A percentile compares a stretch with the other conserved stretches of the same genome.
These are phyloP conservation scores for Dillenia turbinata DNA, from an alignment of 164 flowering plant species.

Conservation along the genomic window DNA sequence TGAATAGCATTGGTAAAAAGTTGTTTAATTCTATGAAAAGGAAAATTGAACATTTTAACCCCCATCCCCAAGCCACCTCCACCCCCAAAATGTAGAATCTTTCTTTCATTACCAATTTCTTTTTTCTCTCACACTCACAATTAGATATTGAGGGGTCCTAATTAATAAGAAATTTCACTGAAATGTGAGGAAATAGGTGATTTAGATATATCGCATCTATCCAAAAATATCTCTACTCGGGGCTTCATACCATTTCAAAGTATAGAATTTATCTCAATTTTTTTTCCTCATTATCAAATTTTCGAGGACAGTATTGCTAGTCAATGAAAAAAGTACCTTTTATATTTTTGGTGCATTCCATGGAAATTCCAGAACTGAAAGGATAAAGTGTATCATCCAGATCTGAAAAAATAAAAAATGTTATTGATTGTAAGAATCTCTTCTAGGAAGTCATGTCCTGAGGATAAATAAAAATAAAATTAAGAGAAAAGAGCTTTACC, in stretches of 20 bases:
- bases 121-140: no score
- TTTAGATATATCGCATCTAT: no score
- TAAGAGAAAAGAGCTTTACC: constrained; percentile 33
- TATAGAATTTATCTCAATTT: no score
- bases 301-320: no score
- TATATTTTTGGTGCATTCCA: constrained; percentile 47
- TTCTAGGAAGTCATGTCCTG: background rate
- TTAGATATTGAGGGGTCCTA: no score
- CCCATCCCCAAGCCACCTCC: background rate
- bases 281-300: no score
- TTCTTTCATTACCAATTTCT: no score
- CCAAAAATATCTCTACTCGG: no score
- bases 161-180: no score
- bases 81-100: no score
- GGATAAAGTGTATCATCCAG: constrained; percentile 87
- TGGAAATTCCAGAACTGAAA: constrained; percentile 55
- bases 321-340: constrained; percentile 31
- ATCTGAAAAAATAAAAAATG: constrained; percentile 33
- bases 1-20: background rate
- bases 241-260: no score
- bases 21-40: background rate
- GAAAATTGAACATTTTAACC: background rate
- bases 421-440: background rate
- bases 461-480: background rate
- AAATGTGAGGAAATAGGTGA: no score